Evolutionary conservation across 108 stramenopile genomes (phyloP), one percentile per base, ranked within the genome.

Genomic region (Schizochytrium sp.): DNA sequence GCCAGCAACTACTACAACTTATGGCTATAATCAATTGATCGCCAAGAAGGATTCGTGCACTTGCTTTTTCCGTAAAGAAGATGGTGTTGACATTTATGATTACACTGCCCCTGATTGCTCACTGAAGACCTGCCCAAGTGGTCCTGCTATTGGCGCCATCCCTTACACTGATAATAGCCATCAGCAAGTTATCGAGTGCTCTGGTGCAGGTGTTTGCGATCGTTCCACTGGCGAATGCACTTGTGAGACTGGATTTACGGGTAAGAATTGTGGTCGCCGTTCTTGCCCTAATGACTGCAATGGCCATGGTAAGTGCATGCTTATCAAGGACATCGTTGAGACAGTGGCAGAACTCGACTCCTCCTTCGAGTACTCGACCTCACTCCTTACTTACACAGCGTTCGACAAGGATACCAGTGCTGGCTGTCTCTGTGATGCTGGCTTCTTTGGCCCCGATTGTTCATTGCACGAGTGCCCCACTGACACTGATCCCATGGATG

Each of bases 401-500:
- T 96, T 95, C 94, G 96, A 96, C 46, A 95, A 95, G 3, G 88
- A 94, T 55, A 95, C 92, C 89, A 91, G 93, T 88, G 94, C 94
- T 83, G 95, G 96, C 47, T 96, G 96, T 88, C 50, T 91, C 2
- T 96, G 95, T 50, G 95, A 95, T 72, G 89, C 73, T 17, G 95
- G 95, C 10, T 96, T 94, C 87, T 55, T 64, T 2, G 95, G 96
- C 4, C 92, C 92, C 56, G 95, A 95, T 88, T 96, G 96, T 90
- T 87, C 88, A 61, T 40, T 92, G 4, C 92, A 94, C 13, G 58
- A 61, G 57, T 96, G 96, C 88, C 93, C 96, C 4, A 90, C 69
- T 1, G 94, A 94, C n/a, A 94, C 95, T 61, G 96, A 96, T 60
- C 96, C 95, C 38, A 89, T 96, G 57, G 95, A 94, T 42, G 95